Percentiles rank a stretch among this genome's conserved stretches.
phyloP scores from a whole-genome alignment of 2,329 filamentous ascomycete species.

The Aureobasidium sp. region DNA sequence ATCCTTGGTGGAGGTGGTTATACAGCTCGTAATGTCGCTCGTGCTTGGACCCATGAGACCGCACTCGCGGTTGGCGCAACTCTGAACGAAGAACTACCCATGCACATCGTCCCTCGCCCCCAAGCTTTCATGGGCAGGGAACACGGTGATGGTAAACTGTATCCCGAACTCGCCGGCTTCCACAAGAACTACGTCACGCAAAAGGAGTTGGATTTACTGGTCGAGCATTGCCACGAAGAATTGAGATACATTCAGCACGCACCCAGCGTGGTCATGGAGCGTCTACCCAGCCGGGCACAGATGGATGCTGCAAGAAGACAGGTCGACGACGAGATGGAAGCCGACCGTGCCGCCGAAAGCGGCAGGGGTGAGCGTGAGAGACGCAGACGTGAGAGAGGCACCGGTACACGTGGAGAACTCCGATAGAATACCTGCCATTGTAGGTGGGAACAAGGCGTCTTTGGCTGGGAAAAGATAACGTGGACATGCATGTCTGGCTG shows the following conservation, averaged over 20 bases:
- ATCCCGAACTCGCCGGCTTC: constrained; percentile 81
- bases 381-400: constrained; percentile 37
- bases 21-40: constrained; percentile 90
- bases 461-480: not conserved
- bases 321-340: constrained; percentile 60
- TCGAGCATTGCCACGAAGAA: constrained; percentile 75
- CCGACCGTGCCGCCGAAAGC: constrained; percentile 55
- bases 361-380: constrained; percentile 47
- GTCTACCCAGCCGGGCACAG: constrained; percentile 63
- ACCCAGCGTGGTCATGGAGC: constrained; percentile 78
- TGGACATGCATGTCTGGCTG: not conserved
- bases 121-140: constrained; percentile 77
- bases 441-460: not conserved
- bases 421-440: constrained; percentile 14
- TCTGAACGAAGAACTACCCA: constrained; percentile 66
- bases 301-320: constrained; percentile 57
- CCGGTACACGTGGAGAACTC: constrained; percentile 38
- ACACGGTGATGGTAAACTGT: constrained; percentile 61
- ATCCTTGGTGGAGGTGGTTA: constrained; percentile 94
- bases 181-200: constrained; percentile 61
- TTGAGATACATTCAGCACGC: constrained; percentile 76
- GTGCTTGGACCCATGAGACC: constrained; percentile 95
- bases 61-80: constrained; percentile 74
- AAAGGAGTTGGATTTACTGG: constrained; percentile 68
- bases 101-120: constrained; percentile 70